phyloP scores from a whole-genome alignment of 805 yeast genomes.

The Kluyveromyces starmeri region DNA sequence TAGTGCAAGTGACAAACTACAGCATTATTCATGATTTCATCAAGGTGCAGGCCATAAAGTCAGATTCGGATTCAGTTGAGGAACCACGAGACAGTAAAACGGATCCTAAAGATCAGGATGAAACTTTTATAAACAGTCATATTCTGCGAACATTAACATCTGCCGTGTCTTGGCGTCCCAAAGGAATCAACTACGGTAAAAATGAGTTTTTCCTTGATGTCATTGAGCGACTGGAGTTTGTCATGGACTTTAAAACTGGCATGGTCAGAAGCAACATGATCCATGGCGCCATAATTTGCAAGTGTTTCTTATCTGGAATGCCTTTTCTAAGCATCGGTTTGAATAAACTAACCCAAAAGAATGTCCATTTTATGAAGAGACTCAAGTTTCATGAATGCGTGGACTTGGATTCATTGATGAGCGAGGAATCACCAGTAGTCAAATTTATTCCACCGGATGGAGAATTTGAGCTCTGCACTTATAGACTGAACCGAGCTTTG shows the following conservation, averaged over 20 bases:
- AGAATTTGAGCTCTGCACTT: constrained; percentile 48
- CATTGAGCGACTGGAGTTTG: constrained; percentile 61
- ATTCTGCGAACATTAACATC: constrained; percentile 71
- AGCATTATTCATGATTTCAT: constrained; percentile 72
- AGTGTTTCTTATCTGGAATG: constrained; percentile 82
- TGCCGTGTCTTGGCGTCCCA: constrained; percentile 85
- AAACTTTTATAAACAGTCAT: constrained; percentile 50
- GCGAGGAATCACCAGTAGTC: constrained; percentile 32
- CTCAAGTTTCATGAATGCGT: constrained; percentile 86
- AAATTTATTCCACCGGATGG: constrained; percentile 91
- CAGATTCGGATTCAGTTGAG: constrained; percentile 6
- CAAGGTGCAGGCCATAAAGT: constrained; percentile 41
- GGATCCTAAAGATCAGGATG: constrained; percentile 9
- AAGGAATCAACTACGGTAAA: constrained; percentile 77
- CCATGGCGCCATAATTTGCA: constrained; percentile 62
- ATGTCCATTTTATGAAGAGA: constrained; percentile 42
- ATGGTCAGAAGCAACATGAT: constrained; percentile 60
- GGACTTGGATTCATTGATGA: constrained; percentile 54
- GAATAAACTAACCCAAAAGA: constrained; percentile 51
- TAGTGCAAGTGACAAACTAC: constrained; percentile 77
- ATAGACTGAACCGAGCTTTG: constrained; percentile 28
- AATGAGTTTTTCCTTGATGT: constrained; percentile 88
- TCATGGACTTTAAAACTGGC: constrained; percentile 50
- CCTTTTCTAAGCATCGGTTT: constrained; percentile 71
- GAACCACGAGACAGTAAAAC: background rate